Evolutionary conservation across 2,329 filamentous ascomycete species (phyloP).

Genomic region (Microdochium trichocladiopsis): DNA sequence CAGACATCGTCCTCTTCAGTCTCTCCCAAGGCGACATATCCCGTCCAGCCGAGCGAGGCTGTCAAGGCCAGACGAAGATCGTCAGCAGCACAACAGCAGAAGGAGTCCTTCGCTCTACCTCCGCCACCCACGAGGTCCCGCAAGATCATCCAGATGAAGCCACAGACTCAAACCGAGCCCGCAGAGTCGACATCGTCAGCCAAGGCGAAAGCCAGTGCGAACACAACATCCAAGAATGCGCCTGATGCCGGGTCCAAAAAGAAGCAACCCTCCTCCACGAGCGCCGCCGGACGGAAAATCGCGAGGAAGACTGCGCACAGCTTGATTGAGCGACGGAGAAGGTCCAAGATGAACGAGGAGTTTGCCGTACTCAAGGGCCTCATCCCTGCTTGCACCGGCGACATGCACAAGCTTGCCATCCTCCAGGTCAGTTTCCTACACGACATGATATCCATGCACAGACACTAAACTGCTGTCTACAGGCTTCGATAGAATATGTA

Average conservation of each 20-base stretch:
- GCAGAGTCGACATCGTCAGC: constrained; percentile 12
- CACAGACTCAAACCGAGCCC: constrained; percentile 35
- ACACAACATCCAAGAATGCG: constrained; percentile 10
- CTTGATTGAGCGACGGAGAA: constrained; percentile 79
- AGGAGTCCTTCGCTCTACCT: constrained; percentile 70
- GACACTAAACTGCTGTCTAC: constrained; percentile 4
- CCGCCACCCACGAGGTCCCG: constrained; percentile 86
- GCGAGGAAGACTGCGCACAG: constrained; percentile 95
- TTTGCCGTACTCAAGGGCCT: constrained; percentile 89
- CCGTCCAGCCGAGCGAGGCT: constrained; percentile 36
- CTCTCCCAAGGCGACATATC: constrained; percentile 25
- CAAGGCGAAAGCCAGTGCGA: constrained; percentile 9
- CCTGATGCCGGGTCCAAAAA: constrained; percentile 50
- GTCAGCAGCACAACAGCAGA: constrained; percentile 38
- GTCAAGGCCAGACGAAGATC: constrained; percentile 48
- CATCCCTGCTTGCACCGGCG: constrained; percentile 92
- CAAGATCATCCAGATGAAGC: constrained; percentile 99
- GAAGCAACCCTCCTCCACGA: constrained; percentile 70
- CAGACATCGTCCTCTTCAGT: constrained; percentile 27
- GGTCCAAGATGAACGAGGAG: constrained; percentile 99
- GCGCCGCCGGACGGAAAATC: constrained; percentile 86
- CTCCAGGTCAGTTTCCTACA: constrained; percentile 59
- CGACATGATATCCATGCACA: not conserved
- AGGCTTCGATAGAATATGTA: constrained; percentile 96
- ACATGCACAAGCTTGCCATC: constrained; percentile 98